Percentiles rank a stretch among this genome's conserved stretches.
Evolutionary conservation across 192 early-diverging fungal species (phyloP).

Genomic region (Podila epigama): DNA sequence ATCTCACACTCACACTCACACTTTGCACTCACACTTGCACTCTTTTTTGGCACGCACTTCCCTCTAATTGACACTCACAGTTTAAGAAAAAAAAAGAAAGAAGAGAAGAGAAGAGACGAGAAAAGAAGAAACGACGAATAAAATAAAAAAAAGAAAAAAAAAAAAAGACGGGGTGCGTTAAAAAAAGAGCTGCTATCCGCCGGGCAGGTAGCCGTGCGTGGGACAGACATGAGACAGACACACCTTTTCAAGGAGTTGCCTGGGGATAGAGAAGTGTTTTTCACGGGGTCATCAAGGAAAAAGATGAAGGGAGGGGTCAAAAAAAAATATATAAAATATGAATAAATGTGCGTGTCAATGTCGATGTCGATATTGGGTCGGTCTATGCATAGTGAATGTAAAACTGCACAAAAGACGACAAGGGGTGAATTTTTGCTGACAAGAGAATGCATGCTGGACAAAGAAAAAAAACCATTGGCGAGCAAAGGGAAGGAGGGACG

Average conservation of each 20-base stretch:
- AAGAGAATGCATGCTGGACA: no score
- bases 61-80: neutral
- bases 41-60: neutral
- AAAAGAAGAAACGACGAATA: neutral
- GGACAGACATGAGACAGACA: neutral
- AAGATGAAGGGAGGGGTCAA: no score
- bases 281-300: no score
- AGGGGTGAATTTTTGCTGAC: no score
- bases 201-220: neutral
- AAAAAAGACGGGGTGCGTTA: neutral
- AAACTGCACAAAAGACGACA: no score
- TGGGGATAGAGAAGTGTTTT: no score
- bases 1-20: neutral
- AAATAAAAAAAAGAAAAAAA: neutral
- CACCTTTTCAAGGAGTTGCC: neutral
- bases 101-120: neutral
- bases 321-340: no score
- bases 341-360: no score
- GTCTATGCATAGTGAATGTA: no score
- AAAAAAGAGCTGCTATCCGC: neutral
- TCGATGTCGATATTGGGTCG: no score
- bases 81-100: neutral
- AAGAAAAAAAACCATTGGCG: no score
- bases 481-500: no score
- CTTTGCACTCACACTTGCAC: neutral